These are phyloP conservation scores for Alternaria infectoria DNA, from an alignment of 2,329 filamentous ascomycete species.

Conservation along the genomic window DNA sequence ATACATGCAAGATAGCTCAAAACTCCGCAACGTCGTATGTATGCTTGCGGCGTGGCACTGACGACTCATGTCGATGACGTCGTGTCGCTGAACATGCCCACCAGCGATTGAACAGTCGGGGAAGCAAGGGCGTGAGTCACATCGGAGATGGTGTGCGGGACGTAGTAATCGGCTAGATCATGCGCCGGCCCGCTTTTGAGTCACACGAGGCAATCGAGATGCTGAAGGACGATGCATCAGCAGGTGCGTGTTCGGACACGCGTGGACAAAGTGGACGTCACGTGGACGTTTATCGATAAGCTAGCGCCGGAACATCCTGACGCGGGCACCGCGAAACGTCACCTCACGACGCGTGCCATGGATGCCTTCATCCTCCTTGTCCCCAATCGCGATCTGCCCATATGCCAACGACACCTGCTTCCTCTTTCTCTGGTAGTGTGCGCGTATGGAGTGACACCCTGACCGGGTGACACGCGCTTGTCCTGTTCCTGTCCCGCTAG, in stretches of 20 bases:
- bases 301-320: constrained; percentile 9
- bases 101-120: not conserved
- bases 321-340: constrained; percentile 8
- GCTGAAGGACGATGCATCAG: not conserved
- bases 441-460: not conserved
- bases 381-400: not conserved
- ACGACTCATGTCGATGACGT: not conserved
- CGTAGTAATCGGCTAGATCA: not conserved
- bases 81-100: not conserved
- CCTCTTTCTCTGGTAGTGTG: not conserved
- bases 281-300: constrained; percentile 6
- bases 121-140: not conserved
- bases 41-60: not conserved
- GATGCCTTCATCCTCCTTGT: not conserved
- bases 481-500: not conserved
- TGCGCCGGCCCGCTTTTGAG: not conserved
- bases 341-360: constrained; percentile 6
- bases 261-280: not conserved
- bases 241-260: not conserved
- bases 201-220: not conserved
- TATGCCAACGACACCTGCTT: not conserved
- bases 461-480: not conserved
- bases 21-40: not conserved
- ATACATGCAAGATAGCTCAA: fast-evolving
- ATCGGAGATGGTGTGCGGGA: not conserved